Evolutionary conservation across 208 protist genomes (phyloP).

Genomic region (Leishmania arabica): DNA sequence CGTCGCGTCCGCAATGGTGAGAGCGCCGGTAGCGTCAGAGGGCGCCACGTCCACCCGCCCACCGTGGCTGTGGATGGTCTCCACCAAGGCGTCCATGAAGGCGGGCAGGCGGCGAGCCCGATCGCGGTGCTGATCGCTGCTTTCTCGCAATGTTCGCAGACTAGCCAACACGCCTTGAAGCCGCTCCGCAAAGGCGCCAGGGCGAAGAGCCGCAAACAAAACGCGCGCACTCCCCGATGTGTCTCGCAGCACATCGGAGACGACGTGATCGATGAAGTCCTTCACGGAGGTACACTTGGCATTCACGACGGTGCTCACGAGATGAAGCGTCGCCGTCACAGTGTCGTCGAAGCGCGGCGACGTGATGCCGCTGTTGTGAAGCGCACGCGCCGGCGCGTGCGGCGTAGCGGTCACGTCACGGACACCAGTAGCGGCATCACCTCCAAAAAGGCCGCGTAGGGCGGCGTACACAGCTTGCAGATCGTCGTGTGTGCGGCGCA

Average conservation of each 20-base stretch:
- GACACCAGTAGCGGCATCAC: background rate
- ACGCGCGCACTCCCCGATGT: background rate
- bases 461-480: slow-evolving; percentile 2
- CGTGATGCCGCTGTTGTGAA: background rate
- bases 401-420: background rate
- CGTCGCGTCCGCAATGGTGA: background rate
- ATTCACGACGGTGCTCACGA: slow-evolving; percentile 13
- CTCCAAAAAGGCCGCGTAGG: slow-evolving; percentile 19
- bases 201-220: slow-evolving; percentile 18
- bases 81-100: slow-evolving; percentile 50
- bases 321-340: background rate
- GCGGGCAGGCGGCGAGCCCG: slow-evolving; percentile 9
- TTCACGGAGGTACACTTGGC: slow-evolving; percentile 20
- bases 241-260: slow-evolving; percentile 9
- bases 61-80: slow-evolving; percentile 42
- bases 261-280: slow-evolving; percentile 15
- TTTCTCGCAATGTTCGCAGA: slow-evolving; percentile 7
- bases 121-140: slow-evolving; percentile 10
- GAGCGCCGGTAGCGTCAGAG: background rate
- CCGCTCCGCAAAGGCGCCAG: slow-evolving; percentile 18
- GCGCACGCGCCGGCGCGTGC: background rate
- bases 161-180: slow-evolving; percentile 16
- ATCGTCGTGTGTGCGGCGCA: background rate
- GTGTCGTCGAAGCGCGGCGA: slow-evolving; percentile 10
- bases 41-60: slow-evolving; percentile 33